Evolutionary conservation across 495 filamentous ascomycete species (phyloP), one percentile per base, ranked within the genome.

Genomic region (Lasiosphaeria ovina): DNA sequence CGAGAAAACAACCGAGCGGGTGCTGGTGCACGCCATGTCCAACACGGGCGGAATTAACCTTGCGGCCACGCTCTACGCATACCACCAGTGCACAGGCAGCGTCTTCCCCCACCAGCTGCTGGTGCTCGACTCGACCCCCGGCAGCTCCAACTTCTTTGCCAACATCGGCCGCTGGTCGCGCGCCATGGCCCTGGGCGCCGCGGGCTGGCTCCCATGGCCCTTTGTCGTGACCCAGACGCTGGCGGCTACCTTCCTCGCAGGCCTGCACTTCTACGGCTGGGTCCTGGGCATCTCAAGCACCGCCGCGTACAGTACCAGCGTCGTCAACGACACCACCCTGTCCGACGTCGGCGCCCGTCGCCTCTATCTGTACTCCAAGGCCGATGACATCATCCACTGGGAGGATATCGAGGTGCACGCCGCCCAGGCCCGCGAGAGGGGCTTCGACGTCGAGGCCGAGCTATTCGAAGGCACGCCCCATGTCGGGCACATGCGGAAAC

Each of bases 381-480:
- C 75, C 44, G 82, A 85, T 69, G 77, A 82, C 59, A 76, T 85
- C 32, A 83, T 84, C 53, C 62, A 71, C 42, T 83, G 75, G 72
- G 66, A 79, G 60, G 80, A 84, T 58, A 69, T 85, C 54, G 81
- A 85, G 64, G 63, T 63, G 40, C 79, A 83, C 60, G 77, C 79
- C 16, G 79, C 76, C 2, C 42, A 66, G 33, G 79, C 78, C 3
- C 70, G 71, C 61, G 65, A 58, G 24, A 66, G 58, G 42, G 81
- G 81, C 0, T 84, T 77, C 44, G 62, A 52, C 7, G 74, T 76
- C 7, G 73, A 75, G 33, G 51, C 71, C 34, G 72, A 79, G 61
- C 63, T 80, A 62, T 85, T 85, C 58, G 74, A 83, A 54, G 79
- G 80, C 17, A 80, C 79, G 17, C 69, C 74, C 2, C 81, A 84